Base-by-base conservation (phyloP, 805 yeast species). In the Ogataea nonfermentans region DNA sequence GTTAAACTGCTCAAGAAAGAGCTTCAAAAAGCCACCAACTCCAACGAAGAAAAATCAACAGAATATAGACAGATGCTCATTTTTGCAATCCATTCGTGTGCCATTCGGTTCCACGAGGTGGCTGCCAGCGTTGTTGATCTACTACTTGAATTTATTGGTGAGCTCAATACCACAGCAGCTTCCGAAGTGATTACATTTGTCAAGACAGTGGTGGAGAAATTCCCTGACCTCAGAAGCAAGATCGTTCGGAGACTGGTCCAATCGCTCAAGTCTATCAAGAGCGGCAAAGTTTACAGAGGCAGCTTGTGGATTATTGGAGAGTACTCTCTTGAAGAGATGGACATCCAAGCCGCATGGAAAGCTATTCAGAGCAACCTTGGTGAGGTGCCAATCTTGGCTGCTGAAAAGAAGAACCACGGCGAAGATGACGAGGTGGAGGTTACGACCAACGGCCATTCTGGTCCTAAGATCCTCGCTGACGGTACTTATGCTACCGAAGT, bases 401-500 rank as follows among this genome's bases (percentile, higher is more conserved):
- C 88, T 30, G 95, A 87, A 58, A 71, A 70, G 53, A 78, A 69
- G 53, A 55, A 50, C 9, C 55, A 49, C 9, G 36, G 34, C 1
- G 49, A 42, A 10, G 63, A 54, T 1, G 62, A 61, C n/a, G 62
- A 52, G 2, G 62, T 60, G 11, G 55, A 44, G 22, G 22, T 34
- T 16, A 40, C 38, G 41, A 39, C 62, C 24, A 60, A 57, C 15
- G 71, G 68, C 26, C 59, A 65, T 5, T 35, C 52, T 2, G 86
- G 86, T 31, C 97, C 97, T 14, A 81, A 84, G 44, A 82, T 93
- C 43, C 73, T 93, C 49, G 96, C 99, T n/a, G 99, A 93, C 67
- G 99, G 99, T 53, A 93, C 99, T 0, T 93, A 93, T 65, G 99
- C 99, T 20, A 86, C 96, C 29, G 99, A 93, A 65, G 78, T 79